phyloP scores from a whole-genome alignment of 495 filamentous ascomycete species.

The Ramalina peruviana region DNA sequence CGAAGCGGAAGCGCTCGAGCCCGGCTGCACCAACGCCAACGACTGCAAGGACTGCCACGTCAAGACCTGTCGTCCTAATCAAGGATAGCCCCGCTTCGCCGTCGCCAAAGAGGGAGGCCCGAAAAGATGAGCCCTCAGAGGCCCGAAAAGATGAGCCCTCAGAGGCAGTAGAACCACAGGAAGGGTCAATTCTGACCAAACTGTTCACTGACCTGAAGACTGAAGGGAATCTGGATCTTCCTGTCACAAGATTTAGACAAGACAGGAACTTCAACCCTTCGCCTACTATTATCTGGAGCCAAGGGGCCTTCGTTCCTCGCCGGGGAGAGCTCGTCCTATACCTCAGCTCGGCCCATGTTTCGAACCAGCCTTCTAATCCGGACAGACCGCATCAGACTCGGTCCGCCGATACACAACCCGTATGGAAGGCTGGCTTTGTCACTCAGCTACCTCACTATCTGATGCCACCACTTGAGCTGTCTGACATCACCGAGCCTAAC shows the following conservation, averaged over 20 bases:
- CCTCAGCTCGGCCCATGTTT: conserved; percentile 11
- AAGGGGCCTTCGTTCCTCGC: conserved; percentile 40
- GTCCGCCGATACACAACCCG: too few relatives aligned
- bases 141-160: not conserved
- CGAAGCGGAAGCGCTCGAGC: not conserved
- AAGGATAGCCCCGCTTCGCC: too few relatives aligned
- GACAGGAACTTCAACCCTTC: conserved; percentile 1
- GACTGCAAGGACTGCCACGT: too few relatives aligned
- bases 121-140: not conserved
- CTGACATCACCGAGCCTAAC: not conserved
- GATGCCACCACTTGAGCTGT: not conserved
- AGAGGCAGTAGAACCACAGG: not conserved
- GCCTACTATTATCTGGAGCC: conserved; percentile 18
- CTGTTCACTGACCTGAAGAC: not conserved
- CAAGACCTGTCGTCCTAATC: not conserved
- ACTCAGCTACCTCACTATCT: not conserved
- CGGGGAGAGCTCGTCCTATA: conserved; percentile 46
- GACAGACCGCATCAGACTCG: not conserved
- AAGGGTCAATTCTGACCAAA: not conserved
- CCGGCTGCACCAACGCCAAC: not conserved
- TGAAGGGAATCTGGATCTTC: not conserved
- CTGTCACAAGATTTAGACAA: not conserved
- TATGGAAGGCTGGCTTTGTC: not conserved
- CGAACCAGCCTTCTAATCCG: not conserved
- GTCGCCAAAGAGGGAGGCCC: too few relatives aligned